These are phyloP conservation scores for Pseudofabraea citricarpa DNA, from an alignment of 2,329 filamentous ascomycete genomes.

Conservation along the genomic window DNA sequence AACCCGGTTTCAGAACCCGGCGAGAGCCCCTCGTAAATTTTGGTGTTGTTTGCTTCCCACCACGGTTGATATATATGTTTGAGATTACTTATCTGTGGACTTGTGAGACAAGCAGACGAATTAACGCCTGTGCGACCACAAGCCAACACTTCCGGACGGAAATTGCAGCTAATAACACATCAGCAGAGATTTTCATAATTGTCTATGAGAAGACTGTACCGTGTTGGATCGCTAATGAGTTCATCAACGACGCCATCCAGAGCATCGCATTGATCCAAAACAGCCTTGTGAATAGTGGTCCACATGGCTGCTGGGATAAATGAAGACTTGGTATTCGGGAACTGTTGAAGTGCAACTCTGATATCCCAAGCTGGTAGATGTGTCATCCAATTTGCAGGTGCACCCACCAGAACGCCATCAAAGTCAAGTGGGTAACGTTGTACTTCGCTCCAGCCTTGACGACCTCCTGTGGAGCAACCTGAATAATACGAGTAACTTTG, in stretches of 20 bases:
- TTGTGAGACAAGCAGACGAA: constrained; percentile 37
- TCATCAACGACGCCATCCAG: constrained; percentile 44
- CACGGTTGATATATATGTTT: constrained; percentile 35
- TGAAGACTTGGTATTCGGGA: constrained; percentile 3
- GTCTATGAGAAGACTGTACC: neutral
- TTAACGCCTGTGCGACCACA: constrained; percentile 38
- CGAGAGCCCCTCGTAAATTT: constrained; percentile 42
- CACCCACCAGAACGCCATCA: constrained; percentile 40
- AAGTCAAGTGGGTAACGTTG: constrained; percentile 41
- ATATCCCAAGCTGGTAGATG: constrained; percentile 5
- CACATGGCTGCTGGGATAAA: constrained; percentile 27
- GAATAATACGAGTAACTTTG: constrained; percentile 35
- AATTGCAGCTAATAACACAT: constrained; percentile 26
- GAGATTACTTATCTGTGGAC: constrained; percentile 36
- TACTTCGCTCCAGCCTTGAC: constrained; percentile 38
- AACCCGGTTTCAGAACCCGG: constrained; percentile 33
- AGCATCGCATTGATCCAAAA: constrained; percentile 43
- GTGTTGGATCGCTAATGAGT: constrained; percentile 33
- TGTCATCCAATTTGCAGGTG: constrained; percentile 23
- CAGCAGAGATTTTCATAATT: neutral
- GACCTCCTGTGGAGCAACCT: constrained; percentile 43
- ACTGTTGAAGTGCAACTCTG: constrained; percentile 6
- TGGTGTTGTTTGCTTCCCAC: constrained; percentile 32
- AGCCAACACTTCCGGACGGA: constrained; percentile 26
- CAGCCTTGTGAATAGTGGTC: constrained; percentile 29